These are phyloP conservation scores for Solanum sejunctum DNA, from an alignment of 257 asterid species.

Conservation along the genomic window DNA sequence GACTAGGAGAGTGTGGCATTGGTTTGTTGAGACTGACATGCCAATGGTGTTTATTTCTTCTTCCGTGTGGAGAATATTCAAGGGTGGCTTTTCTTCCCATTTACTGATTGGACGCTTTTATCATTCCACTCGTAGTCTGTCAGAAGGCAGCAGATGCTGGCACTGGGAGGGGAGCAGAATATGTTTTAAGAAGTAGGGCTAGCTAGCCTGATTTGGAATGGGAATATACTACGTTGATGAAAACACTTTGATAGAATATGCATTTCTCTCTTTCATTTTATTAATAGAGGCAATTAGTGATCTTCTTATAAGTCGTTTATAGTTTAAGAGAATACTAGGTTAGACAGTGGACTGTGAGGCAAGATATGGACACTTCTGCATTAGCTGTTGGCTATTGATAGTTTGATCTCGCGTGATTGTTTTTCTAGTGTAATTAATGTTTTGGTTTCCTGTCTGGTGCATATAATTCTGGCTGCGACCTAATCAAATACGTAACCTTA, in stretches of 20 bases:
- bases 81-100: not conserved
- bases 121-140: not conserved
- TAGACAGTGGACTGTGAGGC: not conserved
- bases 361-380: not conserved
- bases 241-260: not conserved
- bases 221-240: not conserved
- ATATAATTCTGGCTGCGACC: not conserved
- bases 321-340: not conserved
- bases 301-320: not conserved
- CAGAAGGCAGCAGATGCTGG: not conserved
- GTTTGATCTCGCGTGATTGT: not conserved
- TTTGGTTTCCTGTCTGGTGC: not conserved
- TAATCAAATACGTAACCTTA: not conserved
- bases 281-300: not conserved
- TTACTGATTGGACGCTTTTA: not conserved
- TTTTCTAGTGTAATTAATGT: not conserved
- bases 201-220: not conserved
- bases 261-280: not conserved
- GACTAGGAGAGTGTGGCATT: conserved; percentile 1
- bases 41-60: not conserved
- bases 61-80: not conserved
- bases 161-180: not conserved
- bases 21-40: not conserved
- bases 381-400: not conserved
- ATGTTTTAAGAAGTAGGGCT: not conserved